Conservation (phyloP, 2,329 filamentous ascomycete genomes). For the Mariannaea elegans region DNA sequence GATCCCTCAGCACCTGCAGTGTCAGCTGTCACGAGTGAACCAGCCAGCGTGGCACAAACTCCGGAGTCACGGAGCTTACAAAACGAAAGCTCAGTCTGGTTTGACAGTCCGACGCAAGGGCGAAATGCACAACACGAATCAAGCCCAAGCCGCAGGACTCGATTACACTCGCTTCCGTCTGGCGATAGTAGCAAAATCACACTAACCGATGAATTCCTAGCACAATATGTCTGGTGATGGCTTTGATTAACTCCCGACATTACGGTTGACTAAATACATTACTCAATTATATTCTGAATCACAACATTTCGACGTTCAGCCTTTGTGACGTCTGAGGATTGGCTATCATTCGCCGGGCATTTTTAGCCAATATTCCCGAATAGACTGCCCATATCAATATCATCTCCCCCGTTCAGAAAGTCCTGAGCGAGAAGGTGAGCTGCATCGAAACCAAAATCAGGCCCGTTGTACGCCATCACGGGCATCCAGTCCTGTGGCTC, state of each 20-base stretch:
- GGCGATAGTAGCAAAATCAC: not conserved
- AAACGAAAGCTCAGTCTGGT: not conserved
- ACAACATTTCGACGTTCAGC: no score
- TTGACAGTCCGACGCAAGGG: not conserved
- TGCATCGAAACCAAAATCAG: constrained; percentile 20
- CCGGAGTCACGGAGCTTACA: not conserved
- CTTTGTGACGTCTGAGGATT: no score
- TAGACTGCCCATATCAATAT: constrained; percentile 1
- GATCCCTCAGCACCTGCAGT: not conserved
- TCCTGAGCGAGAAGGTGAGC: constrained; percentile 5
- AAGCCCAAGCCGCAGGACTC: not conserved
- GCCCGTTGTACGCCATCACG: constrained; percentile 15
- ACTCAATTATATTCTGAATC: no score
- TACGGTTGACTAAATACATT: no score
- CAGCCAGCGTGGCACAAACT: no score
- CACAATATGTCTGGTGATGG: not conserved
- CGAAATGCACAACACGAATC: not conserved
- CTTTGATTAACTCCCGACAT: not conserved
- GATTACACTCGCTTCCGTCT: not conserved
- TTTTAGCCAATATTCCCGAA: constrained; percentile 3
- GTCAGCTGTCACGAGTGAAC: not conserved
- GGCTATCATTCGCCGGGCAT: no score
- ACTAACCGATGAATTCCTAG: constrained; percentile 1
- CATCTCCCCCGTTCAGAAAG: not conserved
- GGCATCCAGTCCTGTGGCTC: constrained; percentile 4